Conservation (phyloP, 2,329 filamentous ascomycete genomes). For the Microsporum ferrugineum region DNA sequence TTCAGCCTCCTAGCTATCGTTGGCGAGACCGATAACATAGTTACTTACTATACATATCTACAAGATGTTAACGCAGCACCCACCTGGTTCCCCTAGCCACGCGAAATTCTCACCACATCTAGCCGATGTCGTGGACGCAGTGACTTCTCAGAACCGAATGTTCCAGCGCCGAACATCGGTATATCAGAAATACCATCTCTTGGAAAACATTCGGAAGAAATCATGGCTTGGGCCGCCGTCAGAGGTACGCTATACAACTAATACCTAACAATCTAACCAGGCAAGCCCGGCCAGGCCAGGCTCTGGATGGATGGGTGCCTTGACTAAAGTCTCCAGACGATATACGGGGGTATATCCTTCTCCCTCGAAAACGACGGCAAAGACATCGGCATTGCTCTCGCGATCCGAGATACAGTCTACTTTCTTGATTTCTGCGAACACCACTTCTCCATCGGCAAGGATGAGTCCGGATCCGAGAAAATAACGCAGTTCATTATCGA, state of each 20-base stretch:
- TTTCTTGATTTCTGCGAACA: constrained; percentile 60
- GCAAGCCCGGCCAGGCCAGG: neutral
- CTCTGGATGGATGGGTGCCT: neutral
- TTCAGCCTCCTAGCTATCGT: neutral
- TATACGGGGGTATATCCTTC: constrained; percentile 33
- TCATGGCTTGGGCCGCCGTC: constrained; percentile 29
- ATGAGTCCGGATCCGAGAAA: constrained; percentile 29
- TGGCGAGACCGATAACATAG: no score
- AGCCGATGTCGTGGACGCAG: neutral
- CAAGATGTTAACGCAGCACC: neutral
- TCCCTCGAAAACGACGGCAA: constrained; percentile 25
- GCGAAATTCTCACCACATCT: neutral
- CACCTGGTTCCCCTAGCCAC: neutral
- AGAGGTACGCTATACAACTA: constrained; percentile 21
- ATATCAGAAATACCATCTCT: constrained; percentile 25
- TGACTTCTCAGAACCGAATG: constrained; percentile 6
- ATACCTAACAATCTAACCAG: neutral
- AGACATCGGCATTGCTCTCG: constrained; percentile 51
- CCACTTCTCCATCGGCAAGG: constrained; percentile 39
- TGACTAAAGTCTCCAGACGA: constrained; percentile 20
- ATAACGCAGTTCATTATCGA: constrained; percentile 50
- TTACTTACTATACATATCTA: neutral
- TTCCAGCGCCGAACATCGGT: constrained; percentile 25
- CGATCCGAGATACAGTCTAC: constrained; percentile 63
- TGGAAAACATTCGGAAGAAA: constrained; percentile 22